phyloP scores from a whole-genome alignment of 495 filamentous ascomycete genomes.

The Amorphotheca resinae region DNA sequence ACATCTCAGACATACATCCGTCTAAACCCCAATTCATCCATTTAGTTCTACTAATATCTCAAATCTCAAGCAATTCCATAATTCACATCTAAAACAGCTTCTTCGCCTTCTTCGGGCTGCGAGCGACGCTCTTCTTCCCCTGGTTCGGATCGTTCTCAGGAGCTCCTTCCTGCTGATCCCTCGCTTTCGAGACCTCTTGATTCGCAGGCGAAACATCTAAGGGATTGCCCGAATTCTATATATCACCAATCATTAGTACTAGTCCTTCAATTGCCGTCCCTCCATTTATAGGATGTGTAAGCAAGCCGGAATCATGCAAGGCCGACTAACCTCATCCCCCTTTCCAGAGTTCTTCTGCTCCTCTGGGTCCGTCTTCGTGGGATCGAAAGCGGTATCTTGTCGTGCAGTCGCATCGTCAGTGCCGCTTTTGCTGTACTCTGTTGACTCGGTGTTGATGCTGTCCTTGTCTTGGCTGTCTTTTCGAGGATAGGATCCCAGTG shows the following conservation, averaged over 20 bases:
- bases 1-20: too few species aligned
- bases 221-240: constrained; percentile 26
- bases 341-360: constrained; percentile 27
- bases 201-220: constrained; percentile 50
- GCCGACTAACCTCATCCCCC: constrained; percentile 13
- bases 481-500: background rate
- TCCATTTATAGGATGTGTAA: constrained; percentile 3
- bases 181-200: constrained; percentile 39
- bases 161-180: constrained; percentile 34
- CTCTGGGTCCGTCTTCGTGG: constrained; percentile 44
- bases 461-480: constrained; percentile 41
- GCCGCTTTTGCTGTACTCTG: constrained; percentile 46
- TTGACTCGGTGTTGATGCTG: constrained; percentile 37
- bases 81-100: too few species aligned
- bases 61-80: too few species aligned
- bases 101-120: constrained; percentile 31
- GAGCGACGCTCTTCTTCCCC: constrained; percentile 21
- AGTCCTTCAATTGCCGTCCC: too few species aligned
- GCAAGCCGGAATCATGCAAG: background rate
- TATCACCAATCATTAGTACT: background rate
- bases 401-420: constrained; percentile 41
- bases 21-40: too few species aligned
- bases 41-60: too few species aligned
- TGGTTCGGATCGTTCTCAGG: constrained; percentile 26
- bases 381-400: constrained; percentile 41